Evolutionary conservation across 192 early-diverging fungal genomes (phyloP), one percentile per base, ranked within the genome.

Genomic region (Coemansia erecta): DNA sequence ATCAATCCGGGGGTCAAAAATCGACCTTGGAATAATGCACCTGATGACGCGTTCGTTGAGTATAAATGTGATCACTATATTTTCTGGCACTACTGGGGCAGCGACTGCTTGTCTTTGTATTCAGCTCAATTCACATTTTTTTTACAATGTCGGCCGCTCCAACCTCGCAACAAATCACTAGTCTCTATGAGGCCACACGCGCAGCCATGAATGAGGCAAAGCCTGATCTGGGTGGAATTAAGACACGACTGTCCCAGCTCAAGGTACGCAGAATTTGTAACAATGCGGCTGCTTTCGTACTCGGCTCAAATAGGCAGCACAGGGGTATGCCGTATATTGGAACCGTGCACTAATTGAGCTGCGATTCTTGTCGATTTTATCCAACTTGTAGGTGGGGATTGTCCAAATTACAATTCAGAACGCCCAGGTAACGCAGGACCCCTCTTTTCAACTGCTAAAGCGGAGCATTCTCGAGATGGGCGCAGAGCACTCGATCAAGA

Each of bases 401-500:
- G 69, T 72, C 8, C 62, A 72, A 49, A 60, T 72, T 44, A 61
- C 69, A 15, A 39, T 72, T n/a, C 58, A 72, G 54, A 62, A 53
- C 69, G 28, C 58, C 13, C 58, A 68, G 55, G 50, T 65, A 33
- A 58, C 57, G 58, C 23, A 46, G 35, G 70, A 78, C 51, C 49
- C 53, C 44, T 53, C 61, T 54, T 72, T 62, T 54, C 69, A 65
- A 58, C 44, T 56, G 21, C 59, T 68, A 24, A 71, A 78, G 46
- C 68, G 75, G 31, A 69, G 67, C 50, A 60, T 93, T 10, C 78
- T 96, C 35, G 96, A 98, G 77, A 86, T 92, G 55, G 94, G 92
- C 15, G 94, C 94, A 13, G 87, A 91, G 53, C 89, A 86, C 72
- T 92, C 90, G 65, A 86, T 97, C 60, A 87, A 87, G 49, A 83